A percentile compares a stretch with the other conserved stretches of the same genome.
Evolutionary conservation across 2,329 filamentous ascomycete genomes (phyloP).

Genomic region (Calcarisporium arbuscula): DNA sequence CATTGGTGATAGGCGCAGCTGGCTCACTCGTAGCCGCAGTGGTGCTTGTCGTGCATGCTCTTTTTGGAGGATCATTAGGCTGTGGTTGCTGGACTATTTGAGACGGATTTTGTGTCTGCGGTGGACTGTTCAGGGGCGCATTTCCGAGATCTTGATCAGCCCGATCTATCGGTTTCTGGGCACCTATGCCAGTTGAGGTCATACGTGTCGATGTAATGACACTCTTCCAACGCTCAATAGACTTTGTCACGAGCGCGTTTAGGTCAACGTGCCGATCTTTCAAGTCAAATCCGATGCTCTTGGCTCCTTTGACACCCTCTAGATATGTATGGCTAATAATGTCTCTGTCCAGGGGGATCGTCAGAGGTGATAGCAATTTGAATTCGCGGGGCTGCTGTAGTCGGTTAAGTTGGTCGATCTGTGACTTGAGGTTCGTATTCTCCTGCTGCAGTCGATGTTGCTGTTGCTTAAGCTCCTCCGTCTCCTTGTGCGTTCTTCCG

Average conservation of each 20-base stretch:
- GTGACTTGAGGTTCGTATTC: constrained; percentile 47
- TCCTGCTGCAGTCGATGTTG: constrained; percentile 50
- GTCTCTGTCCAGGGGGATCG: constrained; percentile 44
- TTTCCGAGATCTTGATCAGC: constrained; percentile 11
- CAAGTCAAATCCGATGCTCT: constrained; percentile 38
- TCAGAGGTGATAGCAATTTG: constrained; percentile 44
- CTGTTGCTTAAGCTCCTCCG: constrained; percentile 42
- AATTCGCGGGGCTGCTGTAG: constrained; percentile 56
- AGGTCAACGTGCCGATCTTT: constrained; percentile 49
- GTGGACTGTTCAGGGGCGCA: constrained; percentile 16
- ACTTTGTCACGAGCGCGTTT: constrained; percentile 42
- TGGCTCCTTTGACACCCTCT: constrained; percentile 32
- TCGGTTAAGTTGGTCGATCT: constrained; percentile 53
- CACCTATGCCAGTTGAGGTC: constrained; percentile 36
- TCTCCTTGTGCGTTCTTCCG: constrained; percentile 49
- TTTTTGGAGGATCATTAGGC: constrained; percentile 19
- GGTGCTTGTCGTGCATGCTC: constrained; percentile 28
- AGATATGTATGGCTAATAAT: constrained; percentile 42
- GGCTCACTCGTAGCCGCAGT: constrained; percentile 28
- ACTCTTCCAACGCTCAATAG: constrained; percentile 56
- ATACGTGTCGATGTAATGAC: constrained; percentile 48
- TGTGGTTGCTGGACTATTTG: constrained; percentile 11
- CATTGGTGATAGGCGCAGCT: constrained; percentile 22
- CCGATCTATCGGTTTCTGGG: constrained; percentile 43
- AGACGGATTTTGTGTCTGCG: constrained; percentile 17